phyloP scores from a whole-genome alignment of 2,329 filamentous ascomycete species.

The Teratosphaeria nubilosa region DNA sequence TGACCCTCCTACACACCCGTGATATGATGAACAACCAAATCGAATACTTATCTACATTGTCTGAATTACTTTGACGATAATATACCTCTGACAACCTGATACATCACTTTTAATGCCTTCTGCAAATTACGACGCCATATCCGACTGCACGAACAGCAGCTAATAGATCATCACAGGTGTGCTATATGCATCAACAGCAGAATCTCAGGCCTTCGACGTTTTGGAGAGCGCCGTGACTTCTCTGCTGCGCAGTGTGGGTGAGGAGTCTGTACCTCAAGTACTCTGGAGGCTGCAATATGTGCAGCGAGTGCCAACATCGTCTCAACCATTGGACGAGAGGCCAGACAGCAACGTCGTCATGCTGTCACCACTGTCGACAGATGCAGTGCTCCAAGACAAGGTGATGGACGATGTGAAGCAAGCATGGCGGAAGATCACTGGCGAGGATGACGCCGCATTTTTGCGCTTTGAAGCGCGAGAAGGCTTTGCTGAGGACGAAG shows the following conservation, averaged over 20 bases:
- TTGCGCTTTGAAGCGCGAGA: slow-evolving; percentile 52
- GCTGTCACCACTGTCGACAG: slow-evolving; percentile 46
- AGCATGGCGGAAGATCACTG: slow-evolving; percentile 59
- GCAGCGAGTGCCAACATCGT: slow-evolving; percentile 24
- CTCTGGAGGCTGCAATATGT: slow-evolving; percentile 47
- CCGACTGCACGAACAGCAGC: not conserved
- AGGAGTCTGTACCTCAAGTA: slow-evolving; percentile 27
- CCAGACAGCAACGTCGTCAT: slow-evolving; percentile 25
- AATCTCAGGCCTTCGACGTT: slow-evolving; percentile 24
- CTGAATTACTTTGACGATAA: slow-evolving; percentile 86
- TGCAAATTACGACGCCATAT: not conserved
- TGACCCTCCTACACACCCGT: slow-evolving; percentile 13
- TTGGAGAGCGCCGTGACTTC: slow-evolving; percentile 33
- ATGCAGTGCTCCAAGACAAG: slow-evolving; percentile 65
- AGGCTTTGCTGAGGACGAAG: slow-evolving; percentile 3
- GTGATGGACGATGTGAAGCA: slow-evolving; percentile 56
- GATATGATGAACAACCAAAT: slow-evolving; percentile 72
- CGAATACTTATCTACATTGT: slow-evolving; percentile 99
- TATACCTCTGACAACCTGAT: slow-evolving; percentile 86
- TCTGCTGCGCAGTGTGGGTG: slow-evolving; percentile 32
- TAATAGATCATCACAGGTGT: slow-evolving; percentile 37
- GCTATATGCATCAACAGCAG: slow-evolving; percentile 44
- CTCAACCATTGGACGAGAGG: not conserved
- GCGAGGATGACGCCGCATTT: slow-evolving; percentile 49
- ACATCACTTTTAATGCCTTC: slow-evolving; percentile 10